phyloP scores from a whole-genome alignment of 805 yeast species.

The Yarrowia sp. region DNA sequence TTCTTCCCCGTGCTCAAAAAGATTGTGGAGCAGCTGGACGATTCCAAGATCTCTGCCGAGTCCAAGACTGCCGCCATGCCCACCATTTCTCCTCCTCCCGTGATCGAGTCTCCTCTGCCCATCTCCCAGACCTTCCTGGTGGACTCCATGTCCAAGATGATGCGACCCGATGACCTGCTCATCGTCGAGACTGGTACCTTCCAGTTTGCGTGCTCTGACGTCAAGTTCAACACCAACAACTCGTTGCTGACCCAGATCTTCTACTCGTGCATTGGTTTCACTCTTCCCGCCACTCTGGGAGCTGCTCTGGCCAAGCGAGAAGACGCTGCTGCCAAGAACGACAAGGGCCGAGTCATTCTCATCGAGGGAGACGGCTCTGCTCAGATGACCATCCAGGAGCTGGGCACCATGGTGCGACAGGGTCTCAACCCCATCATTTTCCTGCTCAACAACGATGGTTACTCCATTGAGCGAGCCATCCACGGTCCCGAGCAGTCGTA shows the following conservation, averaged over 20 bases:
- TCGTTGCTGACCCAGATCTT: slow-evolving; percentile 58
- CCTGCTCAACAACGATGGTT: slow-evolving; percentile 79
- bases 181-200: slow-evolving; percentile 81
- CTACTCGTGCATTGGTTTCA: slow-evolving; percentile 84
- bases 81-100: slow-evolving; percentile 35
- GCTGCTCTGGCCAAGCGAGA: slow-evolving; percentile 63
- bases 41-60: slow-evolving; percentile 31
- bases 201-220: slow-evolving; percentile 70
- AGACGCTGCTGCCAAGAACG: slow-evolving; percentile 33
- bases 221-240: slow-evolving; percentile 54
- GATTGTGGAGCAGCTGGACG: slow-evolving; percentile 43
- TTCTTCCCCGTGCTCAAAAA: slow-evolving; percentile 51
- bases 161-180: slow-evolving; percentile 65
- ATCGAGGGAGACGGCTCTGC: slow-evolving; percentile 93
- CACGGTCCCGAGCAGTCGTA: slow-evolving; percentile 72
- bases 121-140: slow-evolving; percentile 46
- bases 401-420: slow-evolving; percentile 59
- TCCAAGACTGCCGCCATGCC: slow-evolving; percentile 33
- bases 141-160: slow-evolving; percentile 42
- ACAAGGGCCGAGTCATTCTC: slow-evolving; percentile 57
- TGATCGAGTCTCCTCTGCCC: slow-evolving; percentile 28
- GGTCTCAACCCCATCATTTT: slow-evolving; percentile 65
- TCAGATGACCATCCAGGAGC: slow-evolving; percentile 89
- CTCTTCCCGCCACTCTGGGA: slow-evolving; percentile 83
- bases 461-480: slow-evolving; percentile 84